Conservation (phyloP, 257 asterid species). For the Solanum arcanum region DNA sequence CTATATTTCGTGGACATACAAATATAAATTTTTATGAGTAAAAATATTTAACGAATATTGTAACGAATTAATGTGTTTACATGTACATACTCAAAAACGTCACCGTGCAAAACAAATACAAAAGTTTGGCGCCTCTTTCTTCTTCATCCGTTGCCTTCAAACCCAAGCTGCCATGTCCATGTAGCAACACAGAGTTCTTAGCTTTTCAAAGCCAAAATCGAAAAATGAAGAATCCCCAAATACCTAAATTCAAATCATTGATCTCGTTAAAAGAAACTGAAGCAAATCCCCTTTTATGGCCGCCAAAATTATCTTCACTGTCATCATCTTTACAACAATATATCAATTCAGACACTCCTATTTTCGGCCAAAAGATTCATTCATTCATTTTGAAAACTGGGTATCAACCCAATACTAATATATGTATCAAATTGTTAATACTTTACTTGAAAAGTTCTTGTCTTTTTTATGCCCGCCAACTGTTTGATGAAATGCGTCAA, state of each 20-base stretch:
- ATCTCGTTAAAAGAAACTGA: background rate
- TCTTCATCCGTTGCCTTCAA: background rate
- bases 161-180: background rate
- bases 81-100: too few relatives aligned
- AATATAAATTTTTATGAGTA: too few relatives aligned
- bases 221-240: background rate
- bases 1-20: background rate
- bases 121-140: background rate
- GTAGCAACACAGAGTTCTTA: background rate
- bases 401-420: slow-evolving; percentile 42
- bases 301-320: slow-evolving; percentile 15
- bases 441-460: slow-evolving; percentile 39
- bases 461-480: slow-evolving; percentile 40
- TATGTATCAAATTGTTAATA: slow-evolving; percentile 64
- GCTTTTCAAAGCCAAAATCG: background rate
- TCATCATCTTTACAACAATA: slow-evolving; percentile 45
- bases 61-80: too few relatives aligned
- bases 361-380: slow-evolving; percentile 70
- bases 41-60: too few relatives aligned
- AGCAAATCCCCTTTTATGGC: background rate
- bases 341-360: slow-evolving; percentile 63
- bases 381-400: slow-evolving; percentile 65
- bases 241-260: background rate
- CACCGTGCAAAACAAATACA: background rate
- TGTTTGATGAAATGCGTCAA: slow-evolving; percentile 66